Base-by-base conservation (phyloP, 805 yeast species). In the Candida silvatica region DNA sequence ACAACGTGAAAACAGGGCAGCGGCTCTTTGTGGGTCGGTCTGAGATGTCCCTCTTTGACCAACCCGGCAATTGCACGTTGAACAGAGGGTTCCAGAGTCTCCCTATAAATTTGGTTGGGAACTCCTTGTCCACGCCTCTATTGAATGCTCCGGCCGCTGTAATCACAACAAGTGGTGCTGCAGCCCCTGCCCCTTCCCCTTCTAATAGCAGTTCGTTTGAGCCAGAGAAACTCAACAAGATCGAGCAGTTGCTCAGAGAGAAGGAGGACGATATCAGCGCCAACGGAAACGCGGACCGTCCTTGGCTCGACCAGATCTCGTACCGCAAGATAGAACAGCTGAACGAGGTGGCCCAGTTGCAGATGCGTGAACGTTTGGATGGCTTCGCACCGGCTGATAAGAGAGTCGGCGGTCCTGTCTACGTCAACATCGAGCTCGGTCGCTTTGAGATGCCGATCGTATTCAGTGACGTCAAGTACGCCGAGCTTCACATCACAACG, bases 281-380 rank as follows among this genome's bases (percentile, higher is more conserved):
- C 4, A 56, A 70, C 5, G 55, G 73, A 1, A 74, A 69, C n/a
- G n/a, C n/a, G n/a, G n/a, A n/a, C n/a, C n/a, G n/a, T n/a, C n/a
- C n/a, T 32, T 88, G 97, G 97, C 62, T 87, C 7, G 95, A 86
- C 48, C 65, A 71, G 30, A 46, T 82, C 37, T 71, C 80, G 1
- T 64, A 77, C 41, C 64, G 83, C 9, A 62, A 64, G 39, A 65
- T 80, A 29, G 77, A 72, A 43, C 56, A 52, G 32, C 47, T 59
- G 32, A 58, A 59, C 39, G 40, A 39, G 37, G 26, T 44, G 17
- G 39, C 24, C 12, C 24, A 22, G 24, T 32, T 22, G 24, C 24
- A 22, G 12, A 12, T 22, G 24, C 24, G 24, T 22, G 24, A 22
- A 22, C 24, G 12, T 8, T 22, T 22, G 24, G 24, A 22, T 22